These are phyloP conservation scores for Tuber microsphaerosporum DNA, from an alignment of 495 filamentous ascomycete species.

Conservation along the genomic window DNA sequence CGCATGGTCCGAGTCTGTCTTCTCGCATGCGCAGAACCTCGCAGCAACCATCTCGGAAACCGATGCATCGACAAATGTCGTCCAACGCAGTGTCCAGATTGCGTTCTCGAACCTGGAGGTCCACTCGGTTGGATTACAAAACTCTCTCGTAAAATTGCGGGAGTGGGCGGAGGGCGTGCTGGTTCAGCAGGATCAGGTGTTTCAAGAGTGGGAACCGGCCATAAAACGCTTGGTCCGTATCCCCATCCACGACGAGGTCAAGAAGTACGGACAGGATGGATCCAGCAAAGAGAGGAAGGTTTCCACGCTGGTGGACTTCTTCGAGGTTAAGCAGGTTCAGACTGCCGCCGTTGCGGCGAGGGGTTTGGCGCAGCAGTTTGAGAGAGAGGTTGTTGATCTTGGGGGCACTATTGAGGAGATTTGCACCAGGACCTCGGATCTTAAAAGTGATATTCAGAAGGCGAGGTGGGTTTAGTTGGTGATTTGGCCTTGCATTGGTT, in stretches of 20 bases:
- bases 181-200: slow-evolving; percentile 53
- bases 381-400: slow-evolving; percentile 50
- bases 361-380: slow-evolving; percentile 50
- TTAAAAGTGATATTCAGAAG: slow-evolving; percentile 46
- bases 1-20: slow-evolving; percentile 37
- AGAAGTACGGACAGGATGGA: slow-evolving; percentile 46
- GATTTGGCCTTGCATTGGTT: background rate
- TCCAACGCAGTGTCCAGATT: slow-evolving; percentile 56
- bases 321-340: slow-evolving; percentile 53
- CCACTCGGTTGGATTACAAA: slow-evolving; percentile 56
- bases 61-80: slow-evolving; percentile 52
- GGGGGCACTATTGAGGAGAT: slow-evolving; percentile 51
- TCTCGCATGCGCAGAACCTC: slow-evolving; percentile 25
- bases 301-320: slow-evolving; percentile 54
- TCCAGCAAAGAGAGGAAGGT: slow-evolving; percentile 40
- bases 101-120: slow-evolving; percentile 64
- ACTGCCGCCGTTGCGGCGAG: slow-evolving; percentile 50
- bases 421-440: slow-evolving; percentile 50
- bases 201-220: slow-evolving; percentile 54
- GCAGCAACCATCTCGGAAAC: slow-evolving; percentile 46
- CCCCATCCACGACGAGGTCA: slow-evolving; percentile 56
- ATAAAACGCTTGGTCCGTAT: slow-evolving; percentile 51
- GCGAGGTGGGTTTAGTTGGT: slow-evolving; percentile 17
- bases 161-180: slow-evolving; percentile 55
- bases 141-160: slow-evolving; percentile 55